Conservation (phyloP, 805 yeast genomes). For the Candida andamanensis region DNA sequence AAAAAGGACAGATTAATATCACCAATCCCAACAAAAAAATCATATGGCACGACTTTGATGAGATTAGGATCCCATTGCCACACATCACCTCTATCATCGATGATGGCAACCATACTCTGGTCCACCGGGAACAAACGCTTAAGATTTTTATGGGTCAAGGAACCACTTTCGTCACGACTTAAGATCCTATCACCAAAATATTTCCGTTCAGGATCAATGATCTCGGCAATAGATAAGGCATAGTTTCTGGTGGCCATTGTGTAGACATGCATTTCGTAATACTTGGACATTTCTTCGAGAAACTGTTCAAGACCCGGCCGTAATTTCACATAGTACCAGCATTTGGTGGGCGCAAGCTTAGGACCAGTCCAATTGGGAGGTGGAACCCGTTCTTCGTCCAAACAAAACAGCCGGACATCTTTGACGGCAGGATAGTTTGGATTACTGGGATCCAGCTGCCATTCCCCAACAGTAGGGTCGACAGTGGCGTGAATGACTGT, state of each 20-base stretch:
- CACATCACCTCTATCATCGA: slow-evolving; percentile 97
- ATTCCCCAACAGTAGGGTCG: slow-evolving; percentile 94
- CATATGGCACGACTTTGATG: slow-evolving; percentile 90
- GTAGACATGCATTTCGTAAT: slow-evolving; percentile 88
- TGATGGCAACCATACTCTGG: slow-evolving; percentile 92
- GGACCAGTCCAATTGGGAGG: slow-evolving; percentile 61
- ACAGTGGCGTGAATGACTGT: slow-evolving; percentile 97
- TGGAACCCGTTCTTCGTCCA: slow-evolving; percentile 67
- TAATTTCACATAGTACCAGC: slow-evolving; percentile 89
- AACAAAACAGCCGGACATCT: slow-evolving; percentile 71
- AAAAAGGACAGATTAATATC: slow-evolving; percentile 91
- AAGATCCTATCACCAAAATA: slow-evolving; percentile 89
- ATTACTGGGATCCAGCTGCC: slow-evolving; percentile 82
- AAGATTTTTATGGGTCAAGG: slow-evolving; percentile 81
- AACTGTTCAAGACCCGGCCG: slow-evolving; percentile 84
- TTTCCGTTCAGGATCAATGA: slow-evolving; percentile 84
- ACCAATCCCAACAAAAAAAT: slow-evolving; percentile 94
- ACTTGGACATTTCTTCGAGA: slow-evolving; percentile 53
- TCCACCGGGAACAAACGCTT: slow-evolving; percentile 91
- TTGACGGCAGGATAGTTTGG: slow-evolving; percentile 82
- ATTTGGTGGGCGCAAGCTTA: slow-evolving; percentile 50
- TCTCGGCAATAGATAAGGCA: slow-evolving; percentile 82
- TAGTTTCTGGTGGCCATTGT: slow-evolving; percentile 98
- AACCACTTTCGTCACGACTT: slow-evolving; percentile 92
- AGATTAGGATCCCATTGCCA: slow-evolving; percentile 96